Base-by-base conservation (phyloP, 192 early-diverging fungal genomes). In the Endogone sp. region DNA sequence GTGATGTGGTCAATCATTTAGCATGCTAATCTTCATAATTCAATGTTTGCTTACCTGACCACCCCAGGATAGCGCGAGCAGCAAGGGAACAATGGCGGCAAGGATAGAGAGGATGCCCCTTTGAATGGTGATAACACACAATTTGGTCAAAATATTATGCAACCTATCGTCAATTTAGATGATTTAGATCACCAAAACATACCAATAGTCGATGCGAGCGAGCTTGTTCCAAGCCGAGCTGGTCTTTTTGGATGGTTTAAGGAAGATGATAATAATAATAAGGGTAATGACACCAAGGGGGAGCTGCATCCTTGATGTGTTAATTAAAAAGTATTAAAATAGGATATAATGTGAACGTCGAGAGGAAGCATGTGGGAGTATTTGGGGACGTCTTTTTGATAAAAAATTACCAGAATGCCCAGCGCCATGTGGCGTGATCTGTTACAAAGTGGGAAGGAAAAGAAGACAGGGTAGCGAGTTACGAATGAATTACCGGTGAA, bases 341-440 rank as follows among this genome's bases (percentile, higher is more conserved):
- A n/a, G n/a, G n/a, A n/a, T n/a, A n/a, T n/a, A n/a, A n/a, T n/a
- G n/a, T n/a, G n/a, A n/a, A n/a, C n/a, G n/a, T n/a, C n/a, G n/a
- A n/a, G n/a, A n/a, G n/a, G n/a, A n/a, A n/a, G n/a, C n/a, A n/a
- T n/a, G n/a, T n/a, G n/a, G n/a, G n/a, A n/a, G n/a, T n/a, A n/a
- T n/a, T n/a, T n/a, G n/a, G n/a, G n/a, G n/a, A n/a, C n/a, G n/a
- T n/a, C n/a, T n/a, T n/a, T n/a, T n/a, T n/a, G n/a, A n/a, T n/a
- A n/a, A n/a, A n/a, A n/a, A n/a, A n/a, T 60, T 60, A 60, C 59
- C 59, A 60, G 2, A 80, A 83, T 32, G 84, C 85, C 82, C 88
- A 79, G 9, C 87, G 77, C 89, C 89, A 88, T 27, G 75, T 81
- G 0, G 71, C 66, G 20, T 79, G 65, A 57, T 97, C 88, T 24